Percentiles rank a stretch among this genome's conserved stretches.
Conservation (phyloP, 345 rosid genomes). For the Boechera divaricarpa region DNA sequence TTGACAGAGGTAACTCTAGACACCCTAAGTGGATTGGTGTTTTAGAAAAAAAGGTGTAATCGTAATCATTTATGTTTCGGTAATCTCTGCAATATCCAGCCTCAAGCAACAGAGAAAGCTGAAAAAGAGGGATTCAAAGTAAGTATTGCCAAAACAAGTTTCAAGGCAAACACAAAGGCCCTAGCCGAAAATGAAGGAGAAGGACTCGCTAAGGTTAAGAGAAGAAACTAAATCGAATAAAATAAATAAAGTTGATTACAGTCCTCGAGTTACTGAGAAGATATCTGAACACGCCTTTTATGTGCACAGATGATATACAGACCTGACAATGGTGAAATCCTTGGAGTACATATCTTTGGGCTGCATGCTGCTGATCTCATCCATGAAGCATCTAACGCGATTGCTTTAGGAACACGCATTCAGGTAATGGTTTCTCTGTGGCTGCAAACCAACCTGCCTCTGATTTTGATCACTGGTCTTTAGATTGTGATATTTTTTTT, state of each 20-base stretch:
- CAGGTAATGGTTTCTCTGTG: slow-evolving; percentile 45
- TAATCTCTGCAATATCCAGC: slow-evolving; percentile 53
- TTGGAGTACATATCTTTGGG: slow-evolving; percentile 93
- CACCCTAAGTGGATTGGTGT: not conserved
- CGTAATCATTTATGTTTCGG: not conserved
- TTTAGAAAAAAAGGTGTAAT: not conserved
- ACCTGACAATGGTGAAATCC: slow-evolving; percentile 92
- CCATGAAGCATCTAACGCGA: slow-evolving; percentile 96
- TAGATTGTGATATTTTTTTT: not conserved
- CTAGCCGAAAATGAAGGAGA: slow-evolving; percentile 99
- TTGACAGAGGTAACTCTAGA: slow-evolving; percentile 76
- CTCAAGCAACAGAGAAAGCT: slow-evolving; percentile 97
- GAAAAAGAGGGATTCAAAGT: slow-evolving; percentile 92
- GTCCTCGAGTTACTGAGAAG: not conserved
- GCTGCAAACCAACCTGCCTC: not conserved
- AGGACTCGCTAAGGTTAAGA: slow-evolving; percentile 85
- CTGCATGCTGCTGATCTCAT: slow-evolving; percentile 96
- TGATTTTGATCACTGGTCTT: not conserved
- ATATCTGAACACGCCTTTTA: slow-evolving; percentile 10
- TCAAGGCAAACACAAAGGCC: slow-evolving; percentile 99
- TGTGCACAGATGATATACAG: slow-evolving; percentile 81
- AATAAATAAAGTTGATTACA: not conserved
- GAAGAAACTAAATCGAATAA: not conserved
- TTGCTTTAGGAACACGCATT: slow-evolving; percentile 80
- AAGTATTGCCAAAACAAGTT: slow-evolving; percentile 90